Percentiles rank a stretch among this genome's conserved stretches.
These are phyloP conservation scores for Aurantiochytrium sp. DNA, from an alignment of 108 stramenopile species.

Conservation along the genomic window DNA sequence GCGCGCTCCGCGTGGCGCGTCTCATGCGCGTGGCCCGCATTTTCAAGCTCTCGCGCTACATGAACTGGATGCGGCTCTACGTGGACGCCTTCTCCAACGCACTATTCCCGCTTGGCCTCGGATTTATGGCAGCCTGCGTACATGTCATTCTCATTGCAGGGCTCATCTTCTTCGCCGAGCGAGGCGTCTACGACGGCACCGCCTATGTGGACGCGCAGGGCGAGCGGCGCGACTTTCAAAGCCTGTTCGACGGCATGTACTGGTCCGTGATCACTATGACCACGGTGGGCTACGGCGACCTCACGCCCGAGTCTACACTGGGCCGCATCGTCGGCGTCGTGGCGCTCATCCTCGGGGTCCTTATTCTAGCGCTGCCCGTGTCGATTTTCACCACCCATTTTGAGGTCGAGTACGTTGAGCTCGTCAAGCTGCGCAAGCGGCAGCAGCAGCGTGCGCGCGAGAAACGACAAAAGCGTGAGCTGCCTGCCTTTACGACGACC, in stretches of 20 bases:
- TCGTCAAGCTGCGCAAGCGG: neutral
- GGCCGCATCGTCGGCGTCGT: conserved; percentile 26
- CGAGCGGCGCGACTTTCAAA: neutral
- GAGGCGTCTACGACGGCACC: neutral
- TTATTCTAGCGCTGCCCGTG: conserved; percentile 35
- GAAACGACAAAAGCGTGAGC: neutral
- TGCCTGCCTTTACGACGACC: neutral
- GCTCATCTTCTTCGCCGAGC: conserved; percentile 40
- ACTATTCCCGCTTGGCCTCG: neutral
- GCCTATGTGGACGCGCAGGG: neutral
- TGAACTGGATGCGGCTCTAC: neutral
- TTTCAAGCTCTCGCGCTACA: conserved; percentile 32
- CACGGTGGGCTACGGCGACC: conserved; percentile 40
- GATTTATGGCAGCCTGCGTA: neutral
- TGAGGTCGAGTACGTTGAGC: conserved; percentile 29
- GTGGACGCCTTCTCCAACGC: neutral
- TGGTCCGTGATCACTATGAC: conserved; percentile 41
- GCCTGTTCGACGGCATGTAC: conserved; percentile 21
- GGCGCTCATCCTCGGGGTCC: neutral
- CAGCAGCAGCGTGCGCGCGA: neutral
- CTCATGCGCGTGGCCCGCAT: conserved; percentile 34
- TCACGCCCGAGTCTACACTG: neutral
- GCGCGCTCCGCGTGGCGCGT: conserved; percentile 39
- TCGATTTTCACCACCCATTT: conserved; percentile 37
- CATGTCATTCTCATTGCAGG: conserved; percentile 35